Conservation (phyloP, 2,329 filamentous ascomycete genomes). For the Cercospora sp. region DNA sequence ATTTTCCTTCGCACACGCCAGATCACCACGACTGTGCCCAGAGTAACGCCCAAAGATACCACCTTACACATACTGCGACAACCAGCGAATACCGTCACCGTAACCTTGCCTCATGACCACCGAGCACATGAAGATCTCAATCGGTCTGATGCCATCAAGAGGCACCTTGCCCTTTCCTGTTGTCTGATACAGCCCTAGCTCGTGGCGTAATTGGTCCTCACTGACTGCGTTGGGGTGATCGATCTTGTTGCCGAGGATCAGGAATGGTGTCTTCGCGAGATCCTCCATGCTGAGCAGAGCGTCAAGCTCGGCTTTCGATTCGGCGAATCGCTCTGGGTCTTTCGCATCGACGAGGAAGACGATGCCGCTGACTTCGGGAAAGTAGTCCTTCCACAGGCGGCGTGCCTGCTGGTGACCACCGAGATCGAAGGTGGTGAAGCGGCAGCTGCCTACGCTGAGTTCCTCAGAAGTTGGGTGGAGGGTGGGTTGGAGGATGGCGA, state of each 20-base stretch:
- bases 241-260: constrained; percentile 98
- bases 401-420: constrained; percentile 94
- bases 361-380: constrained; percentile 93
- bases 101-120: constrained; percentile 97
- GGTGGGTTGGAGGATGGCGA: constrained; percentile 86
- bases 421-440: constrained; percentile 89
- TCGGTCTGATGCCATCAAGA: constrained; percentile 86
- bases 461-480: constrained; percentile 92
- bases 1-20: background rate
- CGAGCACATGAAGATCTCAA: constrained; percentile 99
- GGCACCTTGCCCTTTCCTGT: constrained; percentile 92
- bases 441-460: constrained; percentile 77
- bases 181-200: constrained; percentile 92
- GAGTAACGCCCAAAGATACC: background rate
- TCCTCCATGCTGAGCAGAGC: constrained; percentile 94
- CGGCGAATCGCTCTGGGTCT: constrained; percentile 89
- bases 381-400: constrained; percentile 95
- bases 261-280: constrained; percentile 89
- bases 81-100: constrained; percentile 86
- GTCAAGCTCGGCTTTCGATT: constrained; percentile 96
- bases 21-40: background rate
- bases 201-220: constrained; percentile 91
- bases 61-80: constrained; percentile 79
- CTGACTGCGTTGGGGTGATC: constrained; percentile 94
- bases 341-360: constrained; percentile 98